phyloP scores from a whole-genome alignment of 805 yeast species.

The Debaryomyces maramus region DNA sequence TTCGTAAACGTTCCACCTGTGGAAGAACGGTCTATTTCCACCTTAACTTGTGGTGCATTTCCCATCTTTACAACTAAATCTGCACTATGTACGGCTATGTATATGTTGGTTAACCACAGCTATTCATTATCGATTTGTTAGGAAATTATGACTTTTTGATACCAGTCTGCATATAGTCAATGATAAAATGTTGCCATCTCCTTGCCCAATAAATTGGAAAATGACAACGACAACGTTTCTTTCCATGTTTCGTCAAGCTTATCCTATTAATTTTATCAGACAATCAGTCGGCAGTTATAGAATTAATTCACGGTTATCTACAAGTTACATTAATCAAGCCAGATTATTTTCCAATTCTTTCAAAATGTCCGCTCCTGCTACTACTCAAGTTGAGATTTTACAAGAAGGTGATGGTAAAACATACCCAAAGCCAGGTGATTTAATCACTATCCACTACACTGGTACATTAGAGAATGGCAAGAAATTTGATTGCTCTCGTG shows the following conservation, averaged over 20 bases:
- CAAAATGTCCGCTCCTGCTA: constrained; percentile 39
- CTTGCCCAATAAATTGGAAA: neutral
- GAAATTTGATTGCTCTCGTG: constrained; percentile 93
- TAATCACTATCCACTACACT: constrained; percentile 90
- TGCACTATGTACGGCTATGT: too few species aligned
- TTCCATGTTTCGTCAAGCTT: constrained; percentile 3
- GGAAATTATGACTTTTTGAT: too few species aligned
- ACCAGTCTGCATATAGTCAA: neutral
- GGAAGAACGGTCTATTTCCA: constrained; percentile 33
- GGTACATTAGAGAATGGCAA: constrained; percentile 95
- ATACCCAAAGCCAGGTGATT: constrained; percentile 85
- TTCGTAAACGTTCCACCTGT: constrained; percentile 48
- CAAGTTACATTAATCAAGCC: neutral
- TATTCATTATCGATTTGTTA: too few species aligned
- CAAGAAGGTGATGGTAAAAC: constrained; percentile 79
- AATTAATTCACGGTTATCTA: constrained; percentile 1
- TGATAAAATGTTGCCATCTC: neutral
- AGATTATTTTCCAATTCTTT: constrained; percentile 1
- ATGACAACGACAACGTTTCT: constrained; percentile 1
- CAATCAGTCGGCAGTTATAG: constrained; percentile 1
- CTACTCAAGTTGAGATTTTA: constrained; percentile 42
- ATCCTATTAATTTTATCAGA: constrained; percentile 1
- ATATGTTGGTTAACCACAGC: too few species aligned
- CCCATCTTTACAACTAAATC: too few species aligned
- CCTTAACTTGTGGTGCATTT: too few species aligned